Percentiles rank a stretch among this genome's conserved stretches.
Evolutionary conservation across 495 filamentous ascomycete species (phyloP).

Genomic region (Tuber magnatum): DNA sequence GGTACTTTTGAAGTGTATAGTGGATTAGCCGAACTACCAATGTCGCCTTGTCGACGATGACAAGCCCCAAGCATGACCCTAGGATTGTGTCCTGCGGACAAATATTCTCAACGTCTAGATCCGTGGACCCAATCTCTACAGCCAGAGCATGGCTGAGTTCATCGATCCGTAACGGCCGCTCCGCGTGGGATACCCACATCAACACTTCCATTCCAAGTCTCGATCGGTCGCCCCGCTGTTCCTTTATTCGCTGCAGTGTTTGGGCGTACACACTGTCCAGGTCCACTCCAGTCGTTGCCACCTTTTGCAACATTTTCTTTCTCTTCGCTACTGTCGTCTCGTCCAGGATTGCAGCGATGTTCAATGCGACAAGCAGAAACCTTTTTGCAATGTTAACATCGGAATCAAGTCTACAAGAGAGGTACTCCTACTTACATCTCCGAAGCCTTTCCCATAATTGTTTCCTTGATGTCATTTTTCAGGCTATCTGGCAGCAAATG

Average conservation of each 20-base stretch:
- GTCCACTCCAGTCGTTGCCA: not conserved
- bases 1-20: too few species aligned
- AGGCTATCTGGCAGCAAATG: not conserved
- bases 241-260: not conserved
- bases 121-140: not conserved
- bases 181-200: not conserved
- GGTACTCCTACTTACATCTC: not conserved
- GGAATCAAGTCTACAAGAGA: not conserved
- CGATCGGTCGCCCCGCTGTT: not conserved
- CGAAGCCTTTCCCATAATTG: not conserved
- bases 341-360: not conserved
- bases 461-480: not conserved
- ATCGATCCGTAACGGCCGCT: not conserved
- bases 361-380: not conserved
- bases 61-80: not conserved
- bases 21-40: not conserved
- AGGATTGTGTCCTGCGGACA: too few species aligned
- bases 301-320: not conserved
- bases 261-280: not conserved
- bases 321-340: not conserved
- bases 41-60: not conserved
- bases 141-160: not conserved
- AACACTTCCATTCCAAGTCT: not conserved
- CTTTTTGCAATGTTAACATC: not conserved
- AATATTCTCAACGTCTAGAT: not conserved